phyloP scores from a whole-genome alignment of 768 basidiomycete species.

The Lenzites betulinus region DNA sequence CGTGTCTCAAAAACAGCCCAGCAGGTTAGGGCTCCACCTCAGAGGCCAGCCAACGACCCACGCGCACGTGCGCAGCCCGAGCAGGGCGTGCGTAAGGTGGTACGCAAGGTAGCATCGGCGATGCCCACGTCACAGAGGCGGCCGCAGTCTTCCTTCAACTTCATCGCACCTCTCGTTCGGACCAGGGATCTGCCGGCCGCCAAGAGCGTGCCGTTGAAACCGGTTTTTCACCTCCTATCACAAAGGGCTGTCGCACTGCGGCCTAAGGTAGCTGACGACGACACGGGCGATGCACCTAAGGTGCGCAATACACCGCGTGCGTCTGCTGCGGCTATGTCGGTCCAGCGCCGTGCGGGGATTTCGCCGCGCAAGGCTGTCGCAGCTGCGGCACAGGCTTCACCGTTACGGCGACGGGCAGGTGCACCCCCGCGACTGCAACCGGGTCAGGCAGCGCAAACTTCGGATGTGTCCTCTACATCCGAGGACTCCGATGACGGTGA shows the following conservation, averaged over 20 bases:
- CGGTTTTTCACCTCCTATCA: background rate
- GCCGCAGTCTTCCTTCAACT: conserved; percentile 9
- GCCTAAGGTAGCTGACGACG: background rate
- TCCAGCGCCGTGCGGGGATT: conserved; percentile 5
- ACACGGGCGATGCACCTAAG: background rate
- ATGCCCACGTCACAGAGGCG: background rate
- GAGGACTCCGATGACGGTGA: background rate
- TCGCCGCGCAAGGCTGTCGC: conserved; percentile 8
- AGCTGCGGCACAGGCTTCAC: background rate
- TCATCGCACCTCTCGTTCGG: conserved; percentile 10
- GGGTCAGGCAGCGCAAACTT: no score
- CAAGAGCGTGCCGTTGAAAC: background rate
- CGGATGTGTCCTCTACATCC: background rate
- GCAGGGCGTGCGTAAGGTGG: background rate
- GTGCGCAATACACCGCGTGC: background rate
- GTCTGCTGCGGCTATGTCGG: conserved; percentile 11
- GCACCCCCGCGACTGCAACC: background rate
- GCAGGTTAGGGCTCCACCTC: no score
- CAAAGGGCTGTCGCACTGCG: no score
- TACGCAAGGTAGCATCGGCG: background rate
- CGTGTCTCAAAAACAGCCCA: no score
- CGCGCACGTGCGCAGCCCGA: background rate
- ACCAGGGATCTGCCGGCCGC: background rate
- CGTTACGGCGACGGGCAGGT: background rate
- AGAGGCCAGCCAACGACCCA: background rate